Evolutionary conservation across 2,329 filamentous ascomycete species (phyloP), one percentile per base, ranked within the genome.

Genomic region (Clarireedia monteithiana): DNA sequence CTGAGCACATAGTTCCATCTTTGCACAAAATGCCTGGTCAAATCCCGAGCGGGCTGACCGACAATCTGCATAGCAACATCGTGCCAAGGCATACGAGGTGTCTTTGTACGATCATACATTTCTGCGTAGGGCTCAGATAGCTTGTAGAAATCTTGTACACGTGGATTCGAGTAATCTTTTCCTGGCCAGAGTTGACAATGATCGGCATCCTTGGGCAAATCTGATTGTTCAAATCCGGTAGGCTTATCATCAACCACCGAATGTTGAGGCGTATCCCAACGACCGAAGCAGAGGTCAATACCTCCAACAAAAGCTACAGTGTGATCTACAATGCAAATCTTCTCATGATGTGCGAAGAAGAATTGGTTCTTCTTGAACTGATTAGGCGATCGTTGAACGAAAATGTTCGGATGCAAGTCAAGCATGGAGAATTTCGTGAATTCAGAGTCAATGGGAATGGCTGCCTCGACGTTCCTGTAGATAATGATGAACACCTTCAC

Each of bases 311-410:
- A 97, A 10, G 92, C 94, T 50, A 97, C 84, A 53, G 92, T 94
- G 67, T 97, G 94, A 69, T 99, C 94, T 17, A 99, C 88, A 42
- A 99, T 84, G 67, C 91, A 92, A n/a, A 99, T 81, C 73, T 99
- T 99, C 71, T 99, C 94, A 72, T 99, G 94, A 69, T 99, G 94
- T 1, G 94, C 94, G 78, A 95, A 99, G 77, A 99, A 99, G 75
- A 99, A 99, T 47, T 96, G 95, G 66, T 97, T 97, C 73, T 99
- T 95, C 67, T 95, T 89, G 73, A 97, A 91, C 72, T 99, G 94
- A 65, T 99, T 96, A 0, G 94, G 94, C 3, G 94, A 97, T 66
- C 94, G 80, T 69, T 97, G 91, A 14, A 99, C 91, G 65, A 96
- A 96, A 60, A 99, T 85, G 69, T 99, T 99, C 20, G 91, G 91